Percentiles rank a stretch among this genome's conserved stretches.
Conservation (phyloP, 495 filamentous ascomycete genomes). For the Penicillium crystallinum region DNA sequence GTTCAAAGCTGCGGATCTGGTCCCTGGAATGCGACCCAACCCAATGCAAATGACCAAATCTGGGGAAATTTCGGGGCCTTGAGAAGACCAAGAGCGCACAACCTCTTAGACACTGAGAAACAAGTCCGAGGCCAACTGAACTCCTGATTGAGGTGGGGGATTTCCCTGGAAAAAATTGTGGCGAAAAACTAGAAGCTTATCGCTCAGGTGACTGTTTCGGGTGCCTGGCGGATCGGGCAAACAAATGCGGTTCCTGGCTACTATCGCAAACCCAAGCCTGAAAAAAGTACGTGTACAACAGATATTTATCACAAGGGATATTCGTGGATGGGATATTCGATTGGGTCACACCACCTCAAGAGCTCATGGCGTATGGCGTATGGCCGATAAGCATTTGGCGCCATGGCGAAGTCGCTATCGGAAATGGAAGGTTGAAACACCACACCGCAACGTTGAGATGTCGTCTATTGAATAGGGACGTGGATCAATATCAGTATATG, state of each 20-base stretch:
- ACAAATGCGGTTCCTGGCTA: neutral
- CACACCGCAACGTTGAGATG: neutral
- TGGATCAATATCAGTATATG: neutral
- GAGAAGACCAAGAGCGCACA: neutral
- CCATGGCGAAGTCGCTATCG: neutral
- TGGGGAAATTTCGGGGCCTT: neutral
- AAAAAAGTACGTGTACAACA: too few species aligned
- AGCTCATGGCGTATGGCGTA: neutral
- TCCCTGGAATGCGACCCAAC: constrained; percentile 7
- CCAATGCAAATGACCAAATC: neutral
- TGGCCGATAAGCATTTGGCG: neutral
- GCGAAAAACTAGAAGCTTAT: constrained; percentile 23
- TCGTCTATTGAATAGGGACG: neutral
- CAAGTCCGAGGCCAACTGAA: neutral
- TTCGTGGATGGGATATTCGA: too few species aligned
- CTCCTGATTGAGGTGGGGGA: neutral
- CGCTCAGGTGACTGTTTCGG: constrained; percentile 21
- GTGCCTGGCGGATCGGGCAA: constrained; percentile 22
- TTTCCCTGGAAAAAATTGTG: constrained; percentile 13
- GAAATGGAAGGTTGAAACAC: neutral
- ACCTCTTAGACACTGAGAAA: neutral
- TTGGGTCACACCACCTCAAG: neutral
- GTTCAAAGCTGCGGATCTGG: constrained; percentile 2
- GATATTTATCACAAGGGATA: too few species aligned
- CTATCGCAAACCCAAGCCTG: neutral